Evolutionary conservation across 441 rosid species (phyloP), one percentile per base, ranked within the genome.

Genomic region (Populus hybrid): DNA sequence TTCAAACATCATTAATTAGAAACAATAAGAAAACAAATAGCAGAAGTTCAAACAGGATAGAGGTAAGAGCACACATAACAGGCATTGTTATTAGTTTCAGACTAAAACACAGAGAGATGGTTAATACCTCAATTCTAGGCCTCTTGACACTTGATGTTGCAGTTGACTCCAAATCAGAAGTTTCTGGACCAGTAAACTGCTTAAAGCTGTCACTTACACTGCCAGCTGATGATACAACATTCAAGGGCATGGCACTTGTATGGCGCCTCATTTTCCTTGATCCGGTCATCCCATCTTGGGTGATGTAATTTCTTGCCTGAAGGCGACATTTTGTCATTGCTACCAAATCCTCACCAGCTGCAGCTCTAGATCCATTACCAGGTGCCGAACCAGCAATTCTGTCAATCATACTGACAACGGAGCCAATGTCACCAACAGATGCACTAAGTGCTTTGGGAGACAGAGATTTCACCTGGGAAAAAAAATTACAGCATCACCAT

Each of bases 371-470:
- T 28, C 30, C 30, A 28, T 28, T 28, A 28, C 30, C 98, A 20
- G 97, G 94, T 6, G 97, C 94, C 21, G 97, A 89, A 59, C 98
- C 97, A 34, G 97, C 96, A 83, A 94, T 92, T 82, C 96, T 89
- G 82, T 96, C 99, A 64, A 86, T 92, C 95, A 94, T 93, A 80
- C 94, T 87, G 72, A 93, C 95, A 80, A 94, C 95, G 24, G 97
- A 90, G 74, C 86, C 91, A 65, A 96, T 96, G 78, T 96, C 98
- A 80, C 88, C 88, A 80, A 91, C 94, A 40, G 97, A 89, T 73
- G 95, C 90, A 84, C 87, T 78, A 84, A 96, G 75, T 61, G 93
- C 87, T 82, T 86, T 81, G 38, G 97, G 83, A 69, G 99, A 90
- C 81, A 81, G 61, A 70, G 98, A 91, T 82, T 90, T 93, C 75